phyloP scores from a whole-genome alignment of 306 rosid species.

The Sindora glabra region DNA sequence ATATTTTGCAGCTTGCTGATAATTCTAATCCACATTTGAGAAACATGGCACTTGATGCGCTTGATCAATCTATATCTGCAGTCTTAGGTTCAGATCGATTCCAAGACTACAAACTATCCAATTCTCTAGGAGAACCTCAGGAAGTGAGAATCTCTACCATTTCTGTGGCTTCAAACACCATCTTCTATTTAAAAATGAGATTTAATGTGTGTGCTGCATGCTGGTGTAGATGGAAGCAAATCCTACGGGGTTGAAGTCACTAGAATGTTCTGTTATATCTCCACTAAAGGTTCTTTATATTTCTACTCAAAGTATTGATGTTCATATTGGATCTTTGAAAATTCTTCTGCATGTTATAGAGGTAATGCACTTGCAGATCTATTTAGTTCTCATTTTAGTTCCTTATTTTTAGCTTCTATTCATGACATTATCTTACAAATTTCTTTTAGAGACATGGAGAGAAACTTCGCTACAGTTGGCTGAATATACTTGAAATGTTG shows the following conservation, averaged over 20 bases:
- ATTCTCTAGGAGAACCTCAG: conserved; percentile 36
- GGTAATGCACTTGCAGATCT: conserved; percentile 40
- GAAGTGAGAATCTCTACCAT: conserved; percentile 46
- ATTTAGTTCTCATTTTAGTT: conserved; percentile 11
- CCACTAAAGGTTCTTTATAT: conserved; percentile 74
- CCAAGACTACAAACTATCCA: conserved; percentile 40
- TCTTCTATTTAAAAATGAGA: conserved; percentile 16
- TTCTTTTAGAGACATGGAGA: conserved; percentile 81
- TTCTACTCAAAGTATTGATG: conserved; percentile 71
- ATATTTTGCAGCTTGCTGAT: conserved; percentile 71
- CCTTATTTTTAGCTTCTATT: conserved; percentile 8
- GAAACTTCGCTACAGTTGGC: conserved; percentile 84
- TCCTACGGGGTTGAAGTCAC: conserved; percentile 45
- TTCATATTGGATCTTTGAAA: conserved; percentile 76
- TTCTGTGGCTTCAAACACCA: conserved; percentile 2
- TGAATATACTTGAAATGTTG: conserved; percentile 83
- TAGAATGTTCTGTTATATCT: conserved; percentile 83
- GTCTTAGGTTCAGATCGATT: conserved; percentile 76
- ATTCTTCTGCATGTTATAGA: conserved; percentile 94
- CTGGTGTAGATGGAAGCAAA: conserved; percentile 46
- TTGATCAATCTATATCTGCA: conserved; percentile 90
- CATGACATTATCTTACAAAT: conserved; percentile 14
- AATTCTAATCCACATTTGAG: conserved; percentile 75
- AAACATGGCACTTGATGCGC: conserved; percentile 85
- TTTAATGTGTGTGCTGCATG: conserved; percentile 10